Evolutionary conservation across 805 yeast genomes (phyloP), one percentile per base, ranked within the genome.

Genomic region (Yarrowia deformans): DNA sequence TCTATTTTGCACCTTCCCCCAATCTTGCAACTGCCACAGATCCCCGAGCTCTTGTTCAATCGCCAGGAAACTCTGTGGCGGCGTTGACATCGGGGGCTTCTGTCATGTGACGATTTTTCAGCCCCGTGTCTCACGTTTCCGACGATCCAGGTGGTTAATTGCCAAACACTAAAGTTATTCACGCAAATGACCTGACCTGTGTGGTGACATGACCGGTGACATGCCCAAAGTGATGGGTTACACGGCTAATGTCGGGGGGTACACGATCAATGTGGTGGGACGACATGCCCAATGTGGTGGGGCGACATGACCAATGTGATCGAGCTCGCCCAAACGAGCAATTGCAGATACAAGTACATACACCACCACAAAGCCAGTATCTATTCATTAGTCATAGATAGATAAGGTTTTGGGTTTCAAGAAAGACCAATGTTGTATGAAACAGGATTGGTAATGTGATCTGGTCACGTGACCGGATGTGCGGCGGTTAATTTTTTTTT

Each of bases 351-450:
- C 55, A 50, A n/a, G n/a, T n/a, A n/a, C n/a, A n/a, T n/a, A n/a
- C n/a, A n/a, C n/a, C n/a, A n/a, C n/a, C n/a, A n/a, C 29, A 50
- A 49, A 52, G 42, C n/a, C 43, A 39, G 45, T 54, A 35, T 54
- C 60, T 54, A 54, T 54, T 14, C 29, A 39, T 54, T 52, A 37
- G 8, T 12, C 1, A n/a, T 34, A 23, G 29, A 23, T 23, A 23
- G 29, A 23, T 13, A 49, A 32, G 16, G 37, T 49, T 49, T 32
- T 2, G 29, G 29, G 29, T 23, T 23, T 23, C 29, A 23, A 23
- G 29, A 4, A 23, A 23, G 29, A 4, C 43, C 58, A 52, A 52
- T 52, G 58, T 52, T 18, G 58, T 52, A 18, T 23, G 29, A 23
- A 23, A 23, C 2, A 23, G 29, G 29, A 23, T 23, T 2, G 43